A percentile compares a stretch with the other conserved stretches of the same genome.
Evolutionary conservation across 1,139 yeast genomes (phyloP).

Genomic region (Hansenula anomala): DNA sequence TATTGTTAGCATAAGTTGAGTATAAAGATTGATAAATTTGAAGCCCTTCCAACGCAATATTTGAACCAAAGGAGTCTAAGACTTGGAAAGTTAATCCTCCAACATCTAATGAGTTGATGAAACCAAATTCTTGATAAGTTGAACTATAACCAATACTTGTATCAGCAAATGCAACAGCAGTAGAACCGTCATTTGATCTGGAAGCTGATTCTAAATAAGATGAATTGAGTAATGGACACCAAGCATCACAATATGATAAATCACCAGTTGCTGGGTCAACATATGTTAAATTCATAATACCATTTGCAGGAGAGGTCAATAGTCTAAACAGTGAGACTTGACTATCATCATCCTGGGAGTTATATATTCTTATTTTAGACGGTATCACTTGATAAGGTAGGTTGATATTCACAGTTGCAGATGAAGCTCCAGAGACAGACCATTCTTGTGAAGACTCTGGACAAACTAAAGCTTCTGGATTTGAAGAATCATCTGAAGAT

Average conservation of each 20-base stretch:
- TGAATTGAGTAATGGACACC: conserved; percentile 60
- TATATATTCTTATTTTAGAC: conserved; percentile 68
- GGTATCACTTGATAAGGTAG: conserved; percentile 61
- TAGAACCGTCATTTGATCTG: conserved; percentile 16
- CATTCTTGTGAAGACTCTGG: conserved; percentile 51
- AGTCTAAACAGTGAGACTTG: conserved; percentile 64
- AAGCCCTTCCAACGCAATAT: conserved; percentile 68
- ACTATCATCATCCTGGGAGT: conserved; percentile 44
- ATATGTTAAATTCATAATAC: conserved; percentile 90
- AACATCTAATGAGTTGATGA: conserved; percentile 66
- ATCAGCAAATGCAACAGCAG: conserved; percentile 16
- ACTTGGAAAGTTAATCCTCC: conserved; percentile 61
- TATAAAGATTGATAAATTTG: conserved; percentile 67
- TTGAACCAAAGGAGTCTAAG: conserved; percentile 62
- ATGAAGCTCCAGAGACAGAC: conserved; percentile 45
- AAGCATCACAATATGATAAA: conserved; percentile 70
- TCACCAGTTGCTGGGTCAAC: conserved; percentile 65
- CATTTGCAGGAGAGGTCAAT: conserved; percentile 72
- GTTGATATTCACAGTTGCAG: conserved; percentile 66
- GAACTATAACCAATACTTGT: conserved; percentile 35
- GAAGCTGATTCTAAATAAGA: conserved; percentile 22
- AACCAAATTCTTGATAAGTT: conserved; percentile 73
- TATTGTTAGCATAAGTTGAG: conserved; percentile 67
- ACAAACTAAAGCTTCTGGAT: conserved; percentile 51
- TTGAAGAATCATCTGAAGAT: conserved; percentile 37